Evolutionary conservation across 371 early-diverging fungal species (phyloP).

Genomic region (Lichtheimia ramosa): DNA sequence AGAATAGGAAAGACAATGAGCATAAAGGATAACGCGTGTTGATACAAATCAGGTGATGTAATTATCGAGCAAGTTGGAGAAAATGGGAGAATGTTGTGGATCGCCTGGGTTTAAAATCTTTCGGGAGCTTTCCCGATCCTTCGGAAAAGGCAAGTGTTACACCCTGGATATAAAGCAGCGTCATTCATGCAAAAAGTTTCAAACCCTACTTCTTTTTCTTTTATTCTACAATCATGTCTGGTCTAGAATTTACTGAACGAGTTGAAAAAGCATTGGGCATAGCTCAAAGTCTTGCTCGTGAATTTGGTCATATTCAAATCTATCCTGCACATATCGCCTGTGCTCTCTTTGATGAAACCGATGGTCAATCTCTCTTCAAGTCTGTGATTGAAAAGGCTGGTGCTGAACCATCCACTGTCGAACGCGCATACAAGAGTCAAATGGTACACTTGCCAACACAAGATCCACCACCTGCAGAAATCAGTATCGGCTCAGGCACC

Average conservation of each 20-base stretch:
- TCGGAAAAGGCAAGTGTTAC: too few species aligned
- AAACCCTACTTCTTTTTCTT: too few species aligned
- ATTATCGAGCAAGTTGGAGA: too few species aligned
- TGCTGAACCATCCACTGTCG: slow-evolving; percentile 71
- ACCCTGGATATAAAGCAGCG: too few species aligned
- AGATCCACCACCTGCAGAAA: slow-evolving; percentile 79
- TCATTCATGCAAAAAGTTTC: too few species aligned
- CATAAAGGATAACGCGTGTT: too few species aligned
- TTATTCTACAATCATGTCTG: slow-evolving; percentile 34
- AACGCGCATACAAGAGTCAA: slow-evolving; percentile 75
- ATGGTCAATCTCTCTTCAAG: slow-evolving; percentile 62
- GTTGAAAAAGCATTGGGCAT: slow-evolving; percentile 62
- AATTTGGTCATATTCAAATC: slow-evolving; percentile 77
- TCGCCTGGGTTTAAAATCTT: too few species aligned
- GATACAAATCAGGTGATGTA: too few species aligned
- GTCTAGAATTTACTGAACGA: slow-evolving; percentile 90
- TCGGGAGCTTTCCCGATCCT: too few species aligned
- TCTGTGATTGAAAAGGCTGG: slow-evolving; percentile 82
- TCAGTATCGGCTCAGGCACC: slow-evolving; percentile 64
- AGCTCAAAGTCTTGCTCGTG: slow-evolving; percentile 77
- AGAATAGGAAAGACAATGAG: too few species aligned
- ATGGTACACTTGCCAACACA: slow-evolving; percentile 85
- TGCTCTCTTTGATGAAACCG: slow-evolving; percentile 78
- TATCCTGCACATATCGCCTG: slow-evolving; percentile 80
- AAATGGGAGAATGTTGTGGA: too few species aligned